Base-by-base conservation (phyloP, 805 yeast genomes). In the Kluyveromyces nonfermentans region DNA sequence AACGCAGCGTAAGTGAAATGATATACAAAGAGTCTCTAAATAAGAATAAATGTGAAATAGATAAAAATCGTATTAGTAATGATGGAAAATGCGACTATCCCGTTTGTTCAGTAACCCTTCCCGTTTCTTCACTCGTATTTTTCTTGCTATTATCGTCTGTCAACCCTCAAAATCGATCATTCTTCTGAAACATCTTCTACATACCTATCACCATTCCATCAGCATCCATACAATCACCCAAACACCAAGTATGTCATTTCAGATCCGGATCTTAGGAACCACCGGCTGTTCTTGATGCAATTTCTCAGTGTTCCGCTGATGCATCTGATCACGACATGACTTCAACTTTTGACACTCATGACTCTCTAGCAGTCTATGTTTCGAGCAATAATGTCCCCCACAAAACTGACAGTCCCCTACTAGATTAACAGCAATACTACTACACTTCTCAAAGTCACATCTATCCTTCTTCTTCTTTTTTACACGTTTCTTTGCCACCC, bases 341-440 rank as follows among this genome's bases (percentile, higher is more conserved):
- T 81, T 82, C 46, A 87, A 72, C 6, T 93, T 95, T 45, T 73
- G 70, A 60, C 96, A 87, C 46, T 72, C 62, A 65, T 87, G 96
- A 62, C 81, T 87, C 64, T 87, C 96, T 66, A 88, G 70, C 44
- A 87, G 70, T 45, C 96, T 74, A 67, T 87, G 96, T 56, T 83
- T 82, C 28, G 90, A 82, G 64, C 96, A 87, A 63, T 78, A 87
- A 56, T 81, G 82, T 37, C 95, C 94, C 39, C 77, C 76, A 63
- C 96, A 87, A 59, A 80, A 83, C 43, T 79, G 74, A 63, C 96
- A 87, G 60, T 82, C 88, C 39, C 96, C 96, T 36, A 85, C 75
- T 40, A 75, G 73, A 19, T 78, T 68, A 41, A 74, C 63, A 1
- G 89, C 85, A 10, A 76, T 68, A n/a, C 82, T 72, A 17, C 73